phyloP scores from a whole-genome alignment of 495 filamentous ascomycete species.

The Neurospora cerealis region DNA sequence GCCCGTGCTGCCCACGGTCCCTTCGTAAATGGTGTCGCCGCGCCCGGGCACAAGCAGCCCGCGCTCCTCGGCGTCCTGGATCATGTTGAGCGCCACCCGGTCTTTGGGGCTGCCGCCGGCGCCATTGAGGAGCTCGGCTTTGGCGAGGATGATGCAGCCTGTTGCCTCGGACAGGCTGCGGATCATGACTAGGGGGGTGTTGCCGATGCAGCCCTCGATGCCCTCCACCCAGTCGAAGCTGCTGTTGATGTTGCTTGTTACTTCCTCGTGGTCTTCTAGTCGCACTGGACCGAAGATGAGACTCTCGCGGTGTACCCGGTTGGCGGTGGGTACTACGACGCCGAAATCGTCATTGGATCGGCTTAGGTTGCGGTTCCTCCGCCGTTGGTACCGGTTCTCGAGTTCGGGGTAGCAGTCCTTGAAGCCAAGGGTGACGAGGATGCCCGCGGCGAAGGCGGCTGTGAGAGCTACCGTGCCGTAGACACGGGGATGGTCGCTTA shows the following conservation, averaged over 20 bases:
- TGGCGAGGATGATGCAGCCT: conserved; percentile 84
- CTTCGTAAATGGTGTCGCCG: conserved; percentile 93
- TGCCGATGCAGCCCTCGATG: conserved; percentile 87
- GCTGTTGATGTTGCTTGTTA: conserved; percentile 5
- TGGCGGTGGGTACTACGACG: background rate
- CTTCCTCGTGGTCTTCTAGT: conserved; percentile 42
- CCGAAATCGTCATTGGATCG: background rate
- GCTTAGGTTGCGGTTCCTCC: conserved; percentile 7
- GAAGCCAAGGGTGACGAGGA: conserved; percentile 60
- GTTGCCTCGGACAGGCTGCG: conserved; percentile 85
- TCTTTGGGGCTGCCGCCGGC: conserved; percentile 96
- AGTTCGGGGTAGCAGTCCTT: conserved; percentile 66
- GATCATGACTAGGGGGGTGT: conserved; percentile 83
- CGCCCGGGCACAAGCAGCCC: conserved; percentile 68
- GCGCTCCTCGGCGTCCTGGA: conserved; percentile 67
- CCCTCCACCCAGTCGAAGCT: conserved; percentile 45
- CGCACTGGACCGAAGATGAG: conserved; percentile 34
- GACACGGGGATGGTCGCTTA: conserved; percentile 43
- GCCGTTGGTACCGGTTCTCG: conserved; percentile 48
- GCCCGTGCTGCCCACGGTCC: conserved; percentile 88
- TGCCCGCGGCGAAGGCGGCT: conserved; percentile 63
- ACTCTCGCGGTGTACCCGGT: conserved; percentile 18
- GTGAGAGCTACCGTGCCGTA: conserved; percentile 50
- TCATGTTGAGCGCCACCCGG: conserved; percentile 84
- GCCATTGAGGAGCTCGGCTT: conserved; percentile 94